Percentiles rank a stretch among this genome's conserved stretches.
These are phyloP conservation scores for Cucurbita pepo DNA, from an alignment of 306 rosid genomes.

Conservation along the genomic window DNA sequence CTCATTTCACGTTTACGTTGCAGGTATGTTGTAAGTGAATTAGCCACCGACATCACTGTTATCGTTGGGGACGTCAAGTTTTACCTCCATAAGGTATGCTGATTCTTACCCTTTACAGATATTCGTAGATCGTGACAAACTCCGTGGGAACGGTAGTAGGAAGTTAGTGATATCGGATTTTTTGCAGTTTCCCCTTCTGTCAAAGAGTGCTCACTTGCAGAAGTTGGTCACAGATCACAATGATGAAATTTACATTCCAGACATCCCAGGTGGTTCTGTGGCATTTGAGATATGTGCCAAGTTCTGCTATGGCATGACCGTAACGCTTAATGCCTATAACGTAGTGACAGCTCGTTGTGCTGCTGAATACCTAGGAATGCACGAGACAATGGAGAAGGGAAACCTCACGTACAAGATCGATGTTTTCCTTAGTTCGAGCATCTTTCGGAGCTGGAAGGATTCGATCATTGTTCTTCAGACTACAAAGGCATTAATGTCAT, in stretches of 20 bases:
- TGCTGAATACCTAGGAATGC: conserved; percentile 87
- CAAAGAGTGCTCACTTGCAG: conserved; percentile 75
- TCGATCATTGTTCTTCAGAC: conserved; percentile 90
- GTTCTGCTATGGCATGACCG: conserved; percentile 92
- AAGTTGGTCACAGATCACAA: conserved; percentile 42
- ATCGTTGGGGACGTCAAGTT: conserved; percentile 56
- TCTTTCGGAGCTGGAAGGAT: conserved; percentile 96
- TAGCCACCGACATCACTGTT: conserved; percentile 57
- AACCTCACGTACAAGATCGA: conserved; percentile 91
- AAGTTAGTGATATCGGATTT: not conserved
- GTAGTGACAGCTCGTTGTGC: conserved; percentile 69
- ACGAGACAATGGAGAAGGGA: conserved; percentile 75
- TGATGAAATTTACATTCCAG: conserved; percentile 50
- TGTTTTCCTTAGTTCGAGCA: conserved; percentile 78
- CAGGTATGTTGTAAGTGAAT: conserved; percentile 85
- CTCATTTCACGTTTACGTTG: conserved; percentile 9
- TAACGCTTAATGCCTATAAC: conserved; percentile 83
- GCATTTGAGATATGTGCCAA: conserved; percentile 93
- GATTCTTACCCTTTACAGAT: not conserved
- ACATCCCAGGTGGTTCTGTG: conserved; percentile 76
- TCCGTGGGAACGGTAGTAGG: not conserved
- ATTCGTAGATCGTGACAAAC: not conserved
- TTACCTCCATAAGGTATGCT: conserved; percentile 65
- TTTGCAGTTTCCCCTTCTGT: conserved; percentile 87
- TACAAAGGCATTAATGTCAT: conserved; percentile 43